A percentile compares a stretch with the other conserved stretches of the same genome.
Conservation (phyloP, 2,329 filamentous ascomycete species). For the Trichophyton equinum region DNA sequence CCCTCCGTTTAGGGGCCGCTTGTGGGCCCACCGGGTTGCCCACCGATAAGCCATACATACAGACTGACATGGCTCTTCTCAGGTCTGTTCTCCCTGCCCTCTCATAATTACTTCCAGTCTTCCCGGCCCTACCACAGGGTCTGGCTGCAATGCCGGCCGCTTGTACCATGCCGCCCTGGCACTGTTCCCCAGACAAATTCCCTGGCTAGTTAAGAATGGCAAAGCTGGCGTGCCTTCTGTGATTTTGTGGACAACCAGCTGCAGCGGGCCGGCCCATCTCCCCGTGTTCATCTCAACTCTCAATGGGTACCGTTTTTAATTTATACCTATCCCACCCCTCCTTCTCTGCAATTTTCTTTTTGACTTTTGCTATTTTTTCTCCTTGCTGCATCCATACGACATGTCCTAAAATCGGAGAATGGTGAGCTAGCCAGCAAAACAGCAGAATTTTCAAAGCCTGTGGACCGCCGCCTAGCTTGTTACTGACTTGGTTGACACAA, state of each 20-base stretch:
- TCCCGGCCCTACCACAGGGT: constrained; percentile 3
- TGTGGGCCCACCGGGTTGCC: background rate
- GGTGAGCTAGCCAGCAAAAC: background rate
- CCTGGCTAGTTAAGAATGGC: background rate
- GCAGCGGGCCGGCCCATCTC: constrained; percentile 35
- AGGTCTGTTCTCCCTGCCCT: background rate
- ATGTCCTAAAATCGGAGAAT: constrained; percentile 1
- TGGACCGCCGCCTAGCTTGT: background rate
- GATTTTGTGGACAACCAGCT: constrained; percentile 18
- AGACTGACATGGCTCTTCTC: background rate
- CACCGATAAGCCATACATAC: background rate
- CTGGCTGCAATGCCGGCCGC: constrained; percentile 2
- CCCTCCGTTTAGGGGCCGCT: background rate
- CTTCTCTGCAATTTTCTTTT: background rate
- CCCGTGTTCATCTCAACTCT: constrained; percentile 5
- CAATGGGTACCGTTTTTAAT: constrained; percentile 1
- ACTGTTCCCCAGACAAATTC: constrained; percentile 15
- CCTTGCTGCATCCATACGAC: constrained; percentile 3
- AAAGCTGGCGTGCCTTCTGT: constrained; percentile 1
- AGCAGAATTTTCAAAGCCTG: constrained; percentile 3
- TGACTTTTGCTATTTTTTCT: constrained; percentile 3
- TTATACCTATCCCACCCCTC: background rate
- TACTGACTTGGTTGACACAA: constrained; percentile 13
- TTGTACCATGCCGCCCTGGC: constrained; percentile 2
- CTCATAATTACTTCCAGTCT: constrained; percentile 1